Evolutionary conservation across 495 filamentous ascomycete genomes (phyloP), one percentile per base, ranked within the genome.

Genomic region (Podospora sp.): DNA sequence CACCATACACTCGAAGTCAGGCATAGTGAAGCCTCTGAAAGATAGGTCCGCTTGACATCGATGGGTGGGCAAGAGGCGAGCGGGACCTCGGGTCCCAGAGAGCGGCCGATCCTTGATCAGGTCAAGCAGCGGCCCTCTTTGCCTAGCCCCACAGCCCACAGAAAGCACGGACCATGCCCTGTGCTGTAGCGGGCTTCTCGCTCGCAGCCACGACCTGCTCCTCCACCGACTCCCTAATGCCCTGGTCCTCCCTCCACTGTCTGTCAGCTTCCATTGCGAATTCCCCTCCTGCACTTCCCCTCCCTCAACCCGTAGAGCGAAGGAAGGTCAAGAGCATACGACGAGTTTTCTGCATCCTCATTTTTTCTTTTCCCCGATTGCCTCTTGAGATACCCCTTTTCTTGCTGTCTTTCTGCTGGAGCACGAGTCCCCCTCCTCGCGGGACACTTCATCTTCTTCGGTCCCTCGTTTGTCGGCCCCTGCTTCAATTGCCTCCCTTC

Each of bases 251-350:
- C 72, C 68, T 71, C 66, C 60, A 33, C 29, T 33, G 70, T 69
- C 71, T 70, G 62, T 71, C 68, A 60, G 36, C 53, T 62, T 55
- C 66, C 67, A 59, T 63, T 67, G 72, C 76, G 74, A 71, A 70
- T 70, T 72, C 76, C 72, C 74, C 49, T 63, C 61, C 25, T 20
- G 73, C 76, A 76, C 76, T 73, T 74, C 78, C 73, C 71, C 68
- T 70, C 75, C 70, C 72, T 51, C 63, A 60, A 70, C 70, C 78
- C 68, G 66, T 66, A 71, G 68, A 74, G 68, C 69, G 65, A 65
- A 67, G 71, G 66, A 78, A 74, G 73, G 76, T 72, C 71, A 69
- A 70, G 74, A 52, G 73, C 74, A 81, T 76, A 74, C 73, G 69
- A 72, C 72, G 74, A 24, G 71, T 76, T 72, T 68, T 73, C 69